Conservation (phyloP, 331 rosid genomes). For the Quercus phellos region DNA sequence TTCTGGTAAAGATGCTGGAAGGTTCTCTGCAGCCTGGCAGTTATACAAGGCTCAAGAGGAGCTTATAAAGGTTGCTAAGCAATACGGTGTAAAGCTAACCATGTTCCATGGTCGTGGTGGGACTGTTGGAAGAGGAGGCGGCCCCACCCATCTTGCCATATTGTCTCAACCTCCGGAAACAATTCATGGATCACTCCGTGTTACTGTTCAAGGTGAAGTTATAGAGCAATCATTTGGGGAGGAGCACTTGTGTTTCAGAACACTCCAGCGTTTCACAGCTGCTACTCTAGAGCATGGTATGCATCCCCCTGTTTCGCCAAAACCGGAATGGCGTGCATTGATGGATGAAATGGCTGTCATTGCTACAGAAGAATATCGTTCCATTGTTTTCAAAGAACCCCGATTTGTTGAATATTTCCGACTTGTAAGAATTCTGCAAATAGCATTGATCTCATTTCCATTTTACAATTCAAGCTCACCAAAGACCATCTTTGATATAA, state of each 20-base stretch:
- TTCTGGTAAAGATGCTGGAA: slow-evolving; percentile 98
- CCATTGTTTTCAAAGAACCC: slow-evolving; percentile 87
- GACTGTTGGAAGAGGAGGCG: slow-evolving; percentile 98
- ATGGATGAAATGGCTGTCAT: slow-evolving; percentile 93
- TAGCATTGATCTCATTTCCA: not conserved
- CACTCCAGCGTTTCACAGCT: slow-evolving; percentile 92
- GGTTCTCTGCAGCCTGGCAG: slow-evolving; percentile 98
- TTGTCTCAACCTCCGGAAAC: slow-evolving; percentile 98
- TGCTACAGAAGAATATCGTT: slow-evolving; percentile 90
- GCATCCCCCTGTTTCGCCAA: slow-evolving; percentile 76
- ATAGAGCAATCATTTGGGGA: slow-evolving; percentile 96
- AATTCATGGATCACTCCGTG: slow-evolving; percentile 93
- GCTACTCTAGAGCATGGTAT: slow-evolving; percentile 96
- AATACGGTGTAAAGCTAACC: slow-evolving; percentile 81
- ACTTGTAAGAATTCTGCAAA: slow-evolving; percentile 52
- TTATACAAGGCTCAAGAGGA: slow-evolving; percentile 97
- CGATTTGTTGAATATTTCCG: slow-evolving; percentile 98
- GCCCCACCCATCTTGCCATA: slow-evolving; percentile 98
- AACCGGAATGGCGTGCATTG: slow-evolving; percentile 89
- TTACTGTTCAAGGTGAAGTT: slow-evolving; percentile 97
- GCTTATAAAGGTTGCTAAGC: slow-evolving; percentile 82
- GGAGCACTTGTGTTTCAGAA: slow-evolving; percentile 86
- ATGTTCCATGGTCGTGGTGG: slow-evolving; percentile 99
- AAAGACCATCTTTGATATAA: not conserved
- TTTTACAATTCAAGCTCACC: not conserved